phyloP scores from a whole-genome alignment of 2,329 filamentous ascomycete species.

The Achaetomium macrosporum region DNA sequence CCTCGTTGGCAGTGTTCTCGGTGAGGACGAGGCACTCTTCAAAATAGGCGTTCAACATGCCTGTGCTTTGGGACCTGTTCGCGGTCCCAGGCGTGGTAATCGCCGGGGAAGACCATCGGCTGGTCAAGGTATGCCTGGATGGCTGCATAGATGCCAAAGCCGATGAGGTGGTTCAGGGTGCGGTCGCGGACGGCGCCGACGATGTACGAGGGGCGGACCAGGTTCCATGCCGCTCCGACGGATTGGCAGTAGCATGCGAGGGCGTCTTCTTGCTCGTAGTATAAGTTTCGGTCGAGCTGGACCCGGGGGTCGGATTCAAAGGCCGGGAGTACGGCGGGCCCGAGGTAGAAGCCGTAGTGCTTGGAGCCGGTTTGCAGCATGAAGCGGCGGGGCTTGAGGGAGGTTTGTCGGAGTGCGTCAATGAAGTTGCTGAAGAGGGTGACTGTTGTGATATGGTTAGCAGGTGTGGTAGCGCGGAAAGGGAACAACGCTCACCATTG shows the following conservation, averaged over 20 bases:
- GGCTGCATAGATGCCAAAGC: constrained; percentile 44
- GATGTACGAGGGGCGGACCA: constrained; percentile 43
- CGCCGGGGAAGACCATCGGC: constrained; percentile 39
- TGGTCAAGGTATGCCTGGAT: constrained; percentile 31
- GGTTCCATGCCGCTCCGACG: constrained; percentile 36
- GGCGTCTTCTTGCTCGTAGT: constrained; percentile 48
- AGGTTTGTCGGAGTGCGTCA: constrained; percentile 32
- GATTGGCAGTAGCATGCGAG: constrained; percentile 39
- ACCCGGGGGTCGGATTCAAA: constrained; percentile 42
- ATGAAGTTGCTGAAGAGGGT: constrained; percentile 44
- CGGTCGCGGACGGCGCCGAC: constrained; percentile 43
- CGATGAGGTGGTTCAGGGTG: constrained; percentile 44
- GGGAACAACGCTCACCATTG: constrained; percentile 28
- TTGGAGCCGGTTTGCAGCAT: constrained; percentile 48
- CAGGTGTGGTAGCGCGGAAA: not conserved
- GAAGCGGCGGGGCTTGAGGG: constrained; percentile 36
- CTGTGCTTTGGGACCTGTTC: constrained; percentile 38
- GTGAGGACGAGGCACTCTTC: constrained; percentile 44
- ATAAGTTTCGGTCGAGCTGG: constrained; percentile 45
- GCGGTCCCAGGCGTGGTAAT: constrained; percentile 39
- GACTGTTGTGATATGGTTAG: constrained; percentile 1
- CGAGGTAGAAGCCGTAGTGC: constrained; percentile 46
- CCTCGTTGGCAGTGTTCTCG: constrained; percentile 36
- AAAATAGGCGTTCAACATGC: constrained; percentile 43
- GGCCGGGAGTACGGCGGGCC: constrained; percentile 37